A percentile compares a stretch with the other conserved stretches of the same genome.
Conservation (phyloP, 768 basidiomycete genomes). For the Paxillus involutus region DNA sequence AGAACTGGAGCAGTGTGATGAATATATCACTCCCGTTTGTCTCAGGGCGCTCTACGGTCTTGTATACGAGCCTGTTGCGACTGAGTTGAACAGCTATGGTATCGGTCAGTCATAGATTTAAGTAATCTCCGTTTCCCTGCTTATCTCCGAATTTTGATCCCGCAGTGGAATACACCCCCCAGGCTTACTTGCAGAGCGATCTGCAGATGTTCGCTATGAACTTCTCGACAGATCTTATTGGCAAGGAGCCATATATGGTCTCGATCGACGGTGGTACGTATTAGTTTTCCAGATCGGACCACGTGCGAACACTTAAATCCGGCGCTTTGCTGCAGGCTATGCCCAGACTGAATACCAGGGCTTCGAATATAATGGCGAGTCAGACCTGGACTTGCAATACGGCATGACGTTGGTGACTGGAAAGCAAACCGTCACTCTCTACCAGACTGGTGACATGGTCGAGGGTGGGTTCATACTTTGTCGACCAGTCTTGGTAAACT, state of each 20-base stretch:
- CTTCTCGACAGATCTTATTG: slow-evolving; percentile 19
- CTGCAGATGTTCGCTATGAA: slow-evolving; percentile 33
- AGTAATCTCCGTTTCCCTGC: background rate
- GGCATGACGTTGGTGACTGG: slow-evolving; percentile 31
- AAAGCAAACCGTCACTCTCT: slow-evolving; percentile 29
- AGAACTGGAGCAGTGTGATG: slow-evolving; percentile 20
- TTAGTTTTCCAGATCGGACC: background rate
- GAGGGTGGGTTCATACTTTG: slow-evolving; percentile 14
- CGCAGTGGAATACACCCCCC: slow-evolving; percentile 35
- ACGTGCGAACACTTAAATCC: background rate
- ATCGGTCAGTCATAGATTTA: slow-evolving; percentile 22
- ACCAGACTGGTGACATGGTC: slow-evolving; percentile 31
- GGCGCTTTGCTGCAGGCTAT: slow-evolving; percentile 15
- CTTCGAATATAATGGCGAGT: slow-evolving; percentile 27
- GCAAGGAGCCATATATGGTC: slow-evolving; percentile 26
- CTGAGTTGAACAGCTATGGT: slow-evolving; percentile 32
- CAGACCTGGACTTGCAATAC: slow-evolving; percentile 33
- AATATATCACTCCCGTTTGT: slow-evolving; percentile 31
- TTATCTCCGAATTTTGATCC: background rate
- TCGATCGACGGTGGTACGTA: slow-evolving; percentile 37
- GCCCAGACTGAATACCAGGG: slow-evolving; percentile 19
- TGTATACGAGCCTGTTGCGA: slow-evolving; percentile 25
- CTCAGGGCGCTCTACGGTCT: slow-evolving; percentile 27
- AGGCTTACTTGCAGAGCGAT: slow-evolving; percentile 30
- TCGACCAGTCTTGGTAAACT: background rate